Evolutionary conservation across 768 basidiomycete genomes (phyloP).

Genomic region (Boletus reticuloceps): DNA sequence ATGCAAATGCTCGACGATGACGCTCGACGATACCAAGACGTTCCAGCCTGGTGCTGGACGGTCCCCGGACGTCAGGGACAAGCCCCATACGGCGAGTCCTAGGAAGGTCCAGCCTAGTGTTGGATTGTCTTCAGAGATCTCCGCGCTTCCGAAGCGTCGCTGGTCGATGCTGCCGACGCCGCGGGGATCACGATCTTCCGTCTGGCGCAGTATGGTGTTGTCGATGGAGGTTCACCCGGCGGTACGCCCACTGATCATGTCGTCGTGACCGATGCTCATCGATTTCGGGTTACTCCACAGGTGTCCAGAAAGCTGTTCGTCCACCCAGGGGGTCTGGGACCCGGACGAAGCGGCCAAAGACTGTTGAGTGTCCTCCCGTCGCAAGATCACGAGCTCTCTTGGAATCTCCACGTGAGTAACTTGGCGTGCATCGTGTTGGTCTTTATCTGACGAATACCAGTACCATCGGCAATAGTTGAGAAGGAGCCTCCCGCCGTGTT

Average conservation of each 20-base stretch:
- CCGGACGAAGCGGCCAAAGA: slow-evolving; percentile 4
- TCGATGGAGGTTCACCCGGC: background rate
- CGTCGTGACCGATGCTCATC: slow-evolving; percentile 1
- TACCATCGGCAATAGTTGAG: background rate
- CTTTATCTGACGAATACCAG: slow-evolving; percentile 6
- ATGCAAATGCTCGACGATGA: slow-evolving; percentile 1
- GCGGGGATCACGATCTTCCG: background rate
- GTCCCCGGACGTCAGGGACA: background rate
- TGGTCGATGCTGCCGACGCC: slow-evolving; percentile 12
- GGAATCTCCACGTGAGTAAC: slow-evolving; percentile 6
- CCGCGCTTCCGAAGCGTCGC: slow-evolving; percentile 4
- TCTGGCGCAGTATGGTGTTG: background rate
- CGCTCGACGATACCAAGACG: background rate
- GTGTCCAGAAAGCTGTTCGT: slow-evolving; percentile 6
- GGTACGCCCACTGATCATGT: background rate
- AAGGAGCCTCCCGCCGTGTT: background rate
- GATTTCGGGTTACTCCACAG: background rate
- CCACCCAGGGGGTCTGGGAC: slow-evolving; percentile 16
- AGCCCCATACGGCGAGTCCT: slow-evolving; percentile 2
- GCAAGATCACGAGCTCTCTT: background rate
- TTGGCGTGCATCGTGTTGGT: background rate
- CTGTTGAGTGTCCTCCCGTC: background rate
- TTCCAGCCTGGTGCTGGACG: slow-evolving; percentile 5
- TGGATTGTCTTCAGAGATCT: slow-evolving; percentile 3
- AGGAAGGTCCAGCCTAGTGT: slow-evolving; percentile 3